Evolutionary conservation across 306 rosid genomes (phyloP).

Genomic region (Fragaria vesca): DNA sequence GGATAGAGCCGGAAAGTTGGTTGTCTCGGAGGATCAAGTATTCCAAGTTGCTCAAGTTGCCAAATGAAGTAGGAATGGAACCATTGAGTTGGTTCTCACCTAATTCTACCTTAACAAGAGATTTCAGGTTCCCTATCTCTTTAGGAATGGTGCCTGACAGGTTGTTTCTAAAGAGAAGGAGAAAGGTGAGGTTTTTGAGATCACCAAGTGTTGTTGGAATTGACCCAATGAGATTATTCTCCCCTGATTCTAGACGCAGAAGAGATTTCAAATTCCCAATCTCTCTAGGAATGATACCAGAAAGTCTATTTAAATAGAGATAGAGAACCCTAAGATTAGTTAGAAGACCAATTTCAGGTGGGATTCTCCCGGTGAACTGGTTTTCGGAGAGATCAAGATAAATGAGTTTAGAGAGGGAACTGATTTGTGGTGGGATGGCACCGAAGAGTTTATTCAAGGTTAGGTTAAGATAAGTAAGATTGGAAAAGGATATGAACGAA

Average conservation of each 20-base stretch:
- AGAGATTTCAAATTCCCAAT: neutral
- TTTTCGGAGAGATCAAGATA: neutral
- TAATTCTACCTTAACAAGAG: no score
- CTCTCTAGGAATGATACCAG: neutral
- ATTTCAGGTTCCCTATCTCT: no score
- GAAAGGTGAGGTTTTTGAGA: neutral
- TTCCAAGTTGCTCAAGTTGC: neutral
- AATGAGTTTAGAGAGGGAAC: slow-evolving; percentile 4
- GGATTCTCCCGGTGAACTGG: neutral
- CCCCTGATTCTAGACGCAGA: neutral
- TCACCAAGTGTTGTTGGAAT: neutral
- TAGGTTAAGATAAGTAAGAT: neutral
- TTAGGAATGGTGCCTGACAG: no score
- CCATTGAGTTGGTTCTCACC: no score
- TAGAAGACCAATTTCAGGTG: neutral
- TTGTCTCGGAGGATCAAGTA: neutral
- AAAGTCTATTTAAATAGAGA: neutral
- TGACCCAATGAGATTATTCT: neutral
- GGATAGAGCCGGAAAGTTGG: no score
- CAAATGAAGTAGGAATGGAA: no score
- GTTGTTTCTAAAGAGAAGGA: neutral
- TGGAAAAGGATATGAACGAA: neutral
- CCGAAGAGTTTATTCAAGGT: neutral
- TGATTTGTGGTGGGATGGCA: slow-evolving; percentile 2
- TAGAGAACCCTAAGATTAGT: neutral